Evolutionary conservation across 2,329 filamentous ascomycete species (phyloP), one percentile per base, ranked within the genome.

Genomic region (Aspergillus glaucus): DNA sequence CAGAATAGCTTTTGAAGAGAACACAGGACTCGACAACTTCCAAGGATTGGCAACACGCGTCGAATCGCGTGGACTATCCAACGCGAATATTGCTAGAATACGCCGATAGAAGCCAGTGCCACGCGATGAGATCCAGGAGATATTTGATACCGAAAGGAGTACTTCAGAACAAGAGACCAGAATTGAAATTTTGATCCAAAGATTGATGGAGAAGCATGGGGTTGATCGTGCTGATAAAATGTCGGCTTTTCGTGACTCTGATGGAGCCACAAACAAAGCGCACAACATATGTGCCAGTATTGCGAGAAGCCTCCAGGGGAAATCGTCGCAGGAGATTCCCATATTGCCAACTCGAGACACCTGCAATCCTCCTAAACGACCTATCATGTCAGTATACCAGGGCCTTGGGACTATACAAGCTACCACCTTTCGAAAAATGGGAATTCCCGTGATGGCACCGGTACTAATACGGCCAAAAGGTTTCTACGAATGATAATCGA

Each of bases 141-240:
- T 40, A n/a, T 40, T 40, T 17, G 15, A 40, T 6, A 1, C 37
- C 9, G 5, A 3, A 9, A 15, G 37, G 15, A 4, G 17, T 14
- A n/a, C n/a, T 15, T 14, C 17, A 40, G 14, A 7, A n/a, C 12
- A 49, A n/a, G 10, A 28, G 5, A 32, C 41, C 34, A 39, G n/a
- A 45, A 19, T 19, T 17, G 2, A 42, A 49, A 36, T 49, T 36
- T 22, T 9, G 17, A 12, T 17, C 43, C 28, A 34, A n/a, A 30
- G 42, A 30, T 19, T 49, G 15, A 48, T 44, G 41, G n/a, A 22
- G 28, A 24, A 49, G 22, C 28, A 41, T 21, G 19, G 43, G 17
- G 34, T 49, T 9, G 42, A 49, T 37, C 41, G 42, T 15, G 26
- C n/a, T 15, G 21, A 49, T 37, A 30, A 43, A 12, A 41, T 10